Evolutionary conservation across 371 early-diverging fungal genomes (phyloP).

Genomic region (Zopfochytrium polystomum): DNA sequence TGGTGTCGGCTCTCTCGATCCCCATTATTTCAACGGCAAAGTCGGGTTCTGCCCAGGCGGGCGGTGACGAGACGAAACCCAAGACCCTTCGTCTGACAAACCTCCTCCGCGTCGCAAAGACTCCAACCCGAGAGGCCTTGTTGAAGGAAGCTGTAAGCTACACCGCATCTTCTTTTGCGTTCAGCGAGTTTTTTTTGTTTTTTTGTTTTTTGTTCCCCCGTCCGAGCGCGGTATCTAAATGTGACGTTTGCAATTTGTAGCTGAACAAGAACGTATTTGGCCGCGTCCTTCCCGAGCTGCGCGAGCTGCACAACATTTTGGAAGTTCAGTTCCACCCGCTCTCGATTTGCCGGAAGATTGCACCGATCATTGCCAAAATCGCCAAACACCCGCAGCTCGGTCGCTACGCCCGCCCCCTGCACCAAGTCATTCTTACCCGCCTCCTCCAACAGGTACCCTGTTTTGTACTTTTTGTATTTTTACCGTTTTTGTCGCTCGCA

Average conservation of each 20-base stretch:
- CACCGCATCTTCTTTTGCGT: background rate
- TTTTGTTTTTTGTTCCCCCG: too few relatives aligned
- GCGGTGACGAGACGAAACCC: conserved; percentile 79
- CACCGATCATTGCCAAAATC: conserved; percentile 59
- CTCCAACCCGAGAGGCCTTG: conserved; percentile 87
- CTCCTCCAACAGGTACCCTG: conserved; percentile 78
- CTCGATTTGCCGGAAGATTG: conserved; percentile 92
- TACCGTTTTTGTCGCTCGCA: too few relatives aligned
- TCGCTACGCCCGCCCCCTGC: conserved; percentile 89
- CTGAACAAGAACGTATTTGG: conserved; percentile 79
- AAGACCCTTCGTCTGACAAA: conserved; percentile 78
- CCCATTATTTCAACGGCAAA: conserved; percentile 77
- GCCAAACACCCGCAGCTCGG: conserved; percentile 70
- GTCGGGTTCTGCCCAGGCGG: conserved; percentile 64
- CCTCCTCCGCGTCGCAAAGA: conserved; percentile 77
- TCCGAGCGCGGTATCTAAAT: background rate
- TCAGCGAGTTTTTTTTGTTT: too few relatives aligned
- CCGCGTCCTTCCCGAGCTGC: conserved; percentile 84
- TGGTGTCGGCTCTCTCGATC: conserved; percentile 84
- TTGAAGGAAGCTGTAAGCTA: conserved; percentile 76
- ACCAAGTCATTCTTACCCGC: conserved; percentile 91
- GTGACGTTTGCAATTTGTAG: conserved; percentile 11
- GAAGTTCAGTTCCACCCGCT: conserved; percentile 97
- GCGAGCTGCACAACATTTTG: conserved; percentile 87
- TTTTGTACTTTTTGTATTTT: background rate